phyloP scores from a whole-genome alignment of 2,329 filamentous ascomycete species.

The Triangularia setosa region DNA sequence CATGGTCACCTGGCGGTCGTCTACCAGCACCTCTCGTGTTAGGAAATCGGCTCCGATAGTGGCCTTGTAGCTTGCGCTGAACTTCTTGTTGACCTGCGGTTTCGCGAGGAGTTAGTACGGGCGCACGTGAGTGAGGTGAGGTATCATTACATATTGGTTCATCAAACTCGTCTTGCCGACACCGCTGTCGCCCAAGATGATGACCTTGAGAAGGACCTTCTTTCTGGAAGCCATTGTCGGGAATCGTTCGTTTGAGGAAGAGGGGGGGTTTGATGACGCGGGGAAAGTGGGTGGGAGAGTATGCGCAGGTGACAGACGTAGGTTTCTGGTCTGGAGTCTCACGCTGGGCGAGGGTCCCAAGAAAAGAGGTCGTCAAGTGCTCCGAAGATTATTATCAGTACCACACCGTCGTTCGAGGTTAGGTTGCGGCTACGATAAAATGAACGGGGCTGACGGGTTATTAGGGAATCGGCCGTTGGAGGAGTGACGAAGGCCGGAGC shows the following conservation, averaged over 20 bases:
- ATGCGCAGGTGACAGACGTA: not conserved
- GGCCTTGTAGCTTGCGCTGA: slow-evolving; percentile 98
- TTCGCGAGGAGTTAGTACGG: slow-evolving; percentile 5
- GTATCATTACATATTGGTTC: slow-evolving; percentile 97
- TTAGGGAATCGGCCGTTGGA: slow-evolving; percentile 11
- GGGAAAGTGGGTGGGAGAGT: slow-evolving; percentile 8
- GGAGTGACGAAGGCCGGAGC: slow-evolving; percentile 19
- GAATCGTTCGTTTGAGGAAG: slow-evolving; percentile 1
- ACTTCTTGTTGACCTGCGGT: slow-evolving; percentile 98
- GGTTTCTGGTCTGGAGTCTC: not conserved
- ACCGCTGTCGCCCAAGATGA: slow-evolving; percentile 97
- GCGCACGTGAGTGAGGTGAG: not conserved
- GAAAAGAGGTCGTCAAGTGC: not conserved
- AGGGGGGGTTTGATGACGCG: slow-evolving; percentile 14
- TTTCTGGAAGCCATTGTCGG: slow-evolving; percentile 71
- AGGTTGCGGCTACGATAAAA: slow-evolving; percentile 6
- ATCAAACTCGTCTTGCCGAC: slow-evolving; percentile 99
- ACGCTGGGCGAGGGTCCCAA: not conserved
- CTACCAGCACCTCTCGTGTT: slow-evolving; percentile 94
- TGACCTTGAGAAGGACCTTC: slow-evolving; percentile 93
- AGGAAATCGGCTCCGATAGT: slow-evolving; percentile 98
- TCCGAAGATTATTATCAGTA: not conserved
- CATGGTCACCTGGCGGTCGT: slow-evolving; percentile 97
- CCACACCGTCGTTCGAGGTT: not conserved
- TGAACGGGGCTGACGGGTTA: slow-evolving; percentile 12